Evolutionary conservation across 148 eudicot genomes (phyloP), one percentile per base, ranked within the genome.

Genomic region (Cornus kousa): DNA sequence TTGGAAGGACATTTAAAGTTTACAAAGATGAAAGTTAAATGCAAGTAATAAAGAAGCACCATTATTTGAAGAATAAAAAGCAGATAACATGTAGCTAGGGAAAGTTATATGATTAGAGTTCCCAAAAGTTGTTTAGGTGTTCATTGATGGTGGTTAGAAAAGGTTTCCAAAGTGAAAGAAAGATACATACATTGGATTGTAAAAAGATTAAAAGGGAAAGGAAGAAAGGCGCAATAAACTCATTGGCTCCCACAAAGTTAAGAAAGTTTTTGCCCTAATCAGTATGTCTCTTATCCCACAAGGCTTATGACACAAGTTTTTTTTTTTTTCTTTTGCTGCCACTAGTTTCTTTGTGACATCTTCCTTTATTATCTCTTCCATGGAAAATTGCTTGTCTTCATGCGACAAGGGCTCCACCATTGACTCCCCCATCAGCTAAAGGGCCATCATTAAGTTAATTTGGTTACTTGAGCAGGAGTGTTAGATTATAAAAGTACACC

Each of bases 161-260:
- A 80, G 78, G 82, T 75, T 80, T 80, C 74, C 69, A 80, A 48
- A 68, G 74, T 43, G 20, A 80, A 74, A 67, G 20, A 80, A 74
- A 67, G 70, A 28, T 48, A 65, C 3, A 43, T 43, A 43, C 8
- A 43, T 4, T 23, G 2, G 48, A 48, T 23, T 19, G 20, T 50
- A 4, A 68, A 68, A 74, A 67, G 70, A 72, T 46, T 46, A 32
- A 16, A 39, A 9, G 19, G 20, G 66, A 4, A 53, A 53, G 11
- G 33, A 55, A 57, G 60, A 43, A 50, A 23, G 23, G 55, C 55
- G 32, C 71, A 24, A 74, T 43, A 59, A 48, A 46, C 43, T 33
- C n/a, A 28, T 71, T 60, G 57, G 75, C 55, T 40, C 50, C 60
- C 53, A 79, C 37, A 72, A 72, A 31, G 65, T 73, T 64, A 4